phyloP scores from a whole-genome alignment of 108 stramenopile species.

The Skeletonema marinoi region DNA sequence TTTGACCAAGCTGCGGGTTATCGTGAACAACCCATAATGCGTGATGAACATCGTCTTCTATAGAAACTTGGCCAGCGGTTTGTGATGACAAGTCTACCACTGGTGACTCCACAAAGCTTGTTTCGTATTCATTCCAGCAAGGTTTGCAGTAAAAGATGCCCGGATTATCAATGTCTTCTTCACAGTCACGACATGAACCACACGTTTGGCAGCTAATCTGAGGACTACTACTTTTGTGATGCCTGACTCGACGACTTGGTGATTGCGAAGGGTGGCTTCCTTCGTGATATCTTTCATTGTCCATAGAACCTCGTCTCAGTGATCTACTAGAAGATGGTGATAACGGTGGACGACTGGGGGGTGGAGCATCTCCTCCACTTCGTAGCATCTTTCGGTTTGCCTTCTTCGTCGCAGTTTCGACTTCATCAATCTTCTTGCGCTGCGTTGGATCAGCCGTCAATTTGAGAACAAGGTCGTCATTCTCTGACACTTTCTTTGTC shows the following conservation, averaged over 20 bases:
- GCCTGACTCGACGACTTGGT: not conserved
- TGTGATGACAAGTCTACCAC: not conserved
- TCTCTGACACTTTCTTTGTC: slow-evolving; percentile 40
- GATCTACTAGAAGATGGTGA: slow-evolving; percentile 1
- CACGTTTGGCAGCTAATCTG: slow-evolving; percentile 50
- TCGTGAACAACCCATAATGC: slow-evolving; percentile 65
- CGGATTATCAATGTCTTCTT: slow-evolving; percentile 60
- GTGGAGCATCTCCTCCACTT: slow-evolving; percentile 11
- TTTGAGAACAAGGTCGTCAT: slow-evolving; percentile 56
- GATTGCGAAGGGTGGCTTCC: not conserved
- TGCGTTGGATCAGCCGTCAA: slow-evolving; percentile 44
- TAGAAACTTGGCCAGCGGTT: slow-evolving; percentile 4
- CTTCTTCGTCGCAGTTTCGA: slow-evolving; percentile 28
- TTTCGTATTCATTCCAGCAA: slow-evolving; percentile 66
- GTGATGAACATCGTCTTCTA: slow-evolving; percentile 29
- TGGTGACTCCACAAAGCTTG: not conserved
- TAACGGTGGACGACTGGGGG: not conserved
- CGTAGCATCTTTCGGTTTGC: slow-evolving; percentile 15
- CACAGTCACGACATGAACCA: slow-evolving; percentile 41
- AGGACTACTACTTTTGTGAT: slow-evolving; percentile 3
- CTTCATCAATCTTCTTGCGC: slow-evolving; percentile 45
- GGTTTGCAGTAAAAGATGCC: slow-evolving; percentile 54
- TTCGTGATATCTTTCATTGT: not conserved
- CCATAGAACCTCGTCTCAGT: not conserved
- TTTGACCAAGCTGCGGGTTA: slow-evolving; percentile 48